These are phyloP conservation scores for Basipetospora chlamydospora DNA, from an alignment of 2,329 filamentous ascomycete genomes.

Conservation along the genomic window DNA sequence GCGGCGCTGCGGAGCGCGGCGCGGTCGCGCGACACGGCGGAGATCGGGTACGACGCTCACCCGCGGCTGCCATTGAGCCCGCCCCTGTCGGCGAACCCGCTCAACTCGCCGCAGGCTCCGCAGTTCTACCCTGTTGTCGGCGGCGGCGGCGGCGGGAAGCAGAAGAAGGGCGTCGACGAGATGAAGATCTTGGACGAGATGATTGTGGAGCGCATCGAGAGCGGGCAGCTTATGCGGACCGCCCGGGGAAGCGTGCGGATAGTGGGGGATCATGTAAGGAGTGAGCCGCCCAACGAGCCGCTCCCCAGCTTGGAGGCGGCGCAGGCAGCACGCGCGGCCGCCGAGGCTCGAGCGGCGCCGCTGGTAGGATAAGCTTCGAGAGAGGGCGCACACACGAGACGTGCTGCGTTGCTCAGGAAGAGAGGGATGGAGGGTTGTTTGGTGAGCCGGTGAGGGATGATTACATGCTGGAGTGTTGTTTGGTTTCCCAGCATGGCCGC, in stretches of 20 bases:
- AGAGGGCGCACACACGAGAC: no score
- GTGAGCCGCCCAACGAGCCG: conserved; percentile 5
- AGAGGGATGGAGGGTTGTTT: no score
- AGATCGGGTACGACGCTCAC: conserved; percentile 18
- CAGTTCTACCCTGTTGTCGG: conserved; percentile 13
- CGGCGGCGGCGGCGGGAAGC: conserved; percentile 29
- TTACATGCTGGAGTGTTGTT: not conserved
- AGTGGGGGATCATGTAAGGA: conserved; percentile 6
- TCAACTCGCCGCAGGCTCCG: conserved; percentile 12
- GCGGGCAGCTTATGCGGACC: conserved; percentile 54
- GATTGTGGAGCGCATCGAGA: conserved; percentile 79
- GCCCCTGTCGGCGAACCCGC: conserved; percentile 18
- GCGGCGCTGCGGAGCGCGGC: conserved; percentile 72
- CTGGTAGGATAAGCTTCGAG: no score
- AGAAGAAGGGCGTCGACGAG: conserved; percentile 60
- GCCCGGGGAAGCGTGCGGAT: conserved; percentile 49
- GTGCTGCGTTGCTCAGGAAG: no score
- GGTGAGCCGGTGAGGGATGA: conserved; percentile 1
- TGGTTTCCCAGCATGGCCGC: conserved; percentile 3
- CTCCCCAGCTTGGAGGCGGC: conserved; percentile 1
- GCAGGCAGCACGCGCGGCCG: no score
- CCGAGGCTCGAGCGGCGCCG: no score
- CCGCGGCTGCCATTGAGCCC: conserved; percentile 11
- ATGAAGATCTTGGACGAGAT: conserved; percentile 96
- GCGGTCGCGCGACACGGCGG: conserved; percentile 70